Evolutionary conservation across 768 basidiomycete genomes (phyloP), one percentile per base, ranked within the genome.

Genomic region (Albatrellus ellisii): DNA sequence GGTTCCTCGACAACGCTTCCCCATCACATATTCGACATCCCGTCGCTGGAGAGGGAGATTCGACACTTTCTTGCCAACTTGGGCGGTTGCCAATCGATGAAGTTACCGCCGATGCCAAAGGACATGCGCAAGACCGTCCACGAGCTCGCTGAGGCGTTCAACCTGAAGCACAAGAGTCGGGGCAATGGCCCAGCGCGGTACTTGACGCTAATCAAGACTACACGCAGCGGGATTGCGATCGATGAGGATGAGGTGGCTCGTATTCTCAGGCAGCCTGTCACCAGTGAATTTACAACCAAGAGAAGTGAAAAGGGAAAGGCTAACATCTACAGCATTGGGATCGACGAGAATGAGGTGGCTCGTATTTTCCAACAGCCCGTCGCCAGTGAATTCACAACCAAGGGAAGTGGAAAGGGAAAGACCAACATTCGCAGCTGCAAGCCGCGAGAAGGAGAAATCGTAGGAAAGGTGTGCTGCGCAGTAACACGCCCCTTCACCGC

Each of bases 371-470:
- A 54, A 46, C 53, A 51, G 25, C 37, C 27, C 42, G 56, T 52
- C 34, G 26, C 5, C 41, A 22, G 10, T 47, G 49, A 7, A 36
- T 27, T n/a, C 2, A 41, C 21, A 27, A 39, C 36, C n/a, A 56
- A 54, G 18, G 54, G 56, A 17, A 59, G 59, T n/a, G 59, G 52
- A 28, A 54, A 56, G 45, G 43, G 18, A 52, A 56, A 42, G 57
- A 59, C 31, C 61, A 53, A 29, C 53, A 67, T 44, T 70, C 75
- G 15, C 39, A 55, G 12, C 44, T 48, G n/a, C 3, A 64, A 63
- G 44, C 82, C 83, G 41, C 67, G 62, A 36, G 91, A 95, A 26
- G 91, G 91, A 21, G 89, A 92, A 39, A 78, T 79, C 49, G 88
- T 95, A 35, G 91, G 91, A 12, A 80, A 80, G 67, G 77, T 75